These are phyloP conservation scores for Boletus reticuloceps DNA, from an alignment of 768 basidiomycete genomes.

Conservation along the genomic window DNA sequence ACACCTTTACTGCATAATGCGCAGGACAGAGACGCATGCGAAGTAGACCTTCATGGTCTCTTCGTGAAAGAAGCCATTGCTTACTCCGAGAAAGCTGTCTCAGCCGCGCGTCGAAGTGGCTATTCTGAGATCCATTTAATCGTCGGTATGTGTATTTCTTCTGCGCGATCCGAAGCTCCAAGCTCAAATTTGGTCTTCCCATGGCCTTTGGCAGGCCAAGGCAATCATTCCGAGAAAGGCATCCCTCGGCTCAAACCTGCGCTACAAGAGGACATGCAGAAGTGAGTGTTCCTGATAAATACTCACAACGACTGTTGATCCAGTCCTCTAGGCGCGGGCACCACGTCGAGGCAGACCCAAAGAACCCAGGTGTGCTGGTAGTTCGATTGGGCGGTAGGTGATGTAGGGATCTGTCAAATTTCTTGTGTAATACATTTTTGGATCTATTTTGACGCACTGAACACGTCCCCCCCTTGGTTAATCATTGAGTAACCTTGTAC, in stretches of 20 bases:
- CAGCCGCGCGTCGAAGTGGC: conserved; percentile 58
- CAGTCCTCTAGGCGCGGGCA: conserved; percentile 57
- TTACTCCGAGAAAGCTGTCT: conserved; percentile 67
- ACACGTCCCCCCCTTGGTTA: not conserved
- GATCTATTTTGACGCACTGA: no score
- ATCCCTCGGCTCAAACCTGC: conserved; percentile 87
- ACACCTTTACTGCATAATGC: not conserved
- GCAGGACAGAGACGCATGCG: conserved; percentile 60
- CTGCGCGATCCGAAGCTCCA: not conserved
- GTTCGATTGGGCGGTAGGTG: conserved; percentile 41
- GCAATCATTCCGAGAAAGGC: conserved; percentile 77
- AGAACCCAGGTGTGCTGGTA: conserved; percentile 81
- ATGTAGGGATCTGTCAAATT: no score
- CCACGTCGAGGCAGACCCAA: conserved; percentile 69
- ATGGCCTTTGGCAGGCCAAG: conserved; percentile 58
- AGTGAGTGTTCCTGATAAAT: conserved; percentile 40
- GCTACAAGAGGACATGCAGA: conserved; percentile 76
- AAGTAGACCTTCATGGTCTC: conserved; percentile 88
- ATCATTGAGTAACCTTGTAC: not conserved
- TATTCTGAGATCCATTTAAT: conserved; percentile 71
- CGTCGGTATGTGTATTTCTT: conserved; percentile 57
- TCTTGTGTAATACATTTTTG: no score
- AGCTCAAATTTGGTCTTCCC: not conserved
- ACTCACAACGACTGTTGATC: not conserved
- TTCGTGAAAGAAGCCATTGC: conserved; percentile 90